phyloP scores from a whole-genome alignment of 805 yeast species.

The Metschnikowia santaceciliae region DNA sequence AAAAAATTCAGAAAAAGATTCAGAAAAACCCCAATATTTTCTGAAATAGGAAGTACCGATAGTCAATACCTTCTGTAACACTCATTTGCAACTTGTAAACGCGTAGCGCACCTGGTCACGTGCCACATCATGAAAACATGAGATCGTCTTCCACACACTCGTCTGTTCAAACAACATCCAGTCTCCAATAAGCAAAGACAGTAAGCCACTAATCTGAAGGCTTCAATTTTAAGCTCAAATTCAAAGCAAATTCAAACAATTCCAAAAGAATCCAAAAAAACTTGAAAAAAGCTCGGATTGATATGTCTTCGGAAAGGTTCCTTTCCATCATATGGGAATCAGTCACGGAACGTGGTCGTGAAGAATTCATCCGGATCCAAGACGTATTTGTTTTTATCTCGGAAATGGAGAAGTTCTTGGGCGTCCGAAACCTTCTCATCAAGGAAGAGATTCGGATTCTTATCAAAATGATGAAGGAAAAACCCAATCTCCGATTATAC shows the following conservation, averaged over 20 bases:
- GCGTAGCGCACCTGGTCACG: not conserved
- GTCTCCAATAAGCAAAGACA: not conserved
- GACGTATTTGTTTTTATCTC: conserved; percentile 9
- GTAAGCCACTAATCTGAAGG: no score
- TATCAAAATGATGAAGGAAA: conserved; percentile 7
- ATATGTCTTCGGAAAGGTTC: not conserved
- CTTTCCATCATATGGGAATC: conserved; percentile 13
- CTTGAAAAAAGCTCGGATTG: no score
- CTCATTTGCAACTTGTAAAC: not conserved
- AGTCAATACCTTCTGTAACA: no score
- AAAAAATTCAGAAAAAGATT: not conserved
- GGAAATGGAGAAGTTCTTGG: conserved; percentile 13
- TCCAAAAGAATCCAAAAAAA: no score
- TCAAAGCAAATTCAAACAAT: no score
- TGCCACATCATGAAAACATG: not conserved
- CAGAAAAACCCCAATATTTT: not conserved
- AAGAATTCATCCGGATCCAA: conserved; percentile 7
- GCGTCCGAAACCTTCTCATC: conserved; percentile 6
- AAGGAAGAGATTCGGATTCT: conserved; percentile 10
- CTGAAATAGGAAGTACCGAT: no score
- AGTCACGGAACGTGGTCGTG: not conserved
- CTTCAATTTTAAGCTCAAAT: no score
- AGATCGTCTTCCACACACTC: not conserved
- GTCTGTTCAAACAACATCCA: not conserved
- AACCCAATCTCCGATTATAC: conserved; percentile 12